Base-by-base conservation (phyloP, 768 basidiomycete species). In the Sistotremastrum suecicum region DNA sequence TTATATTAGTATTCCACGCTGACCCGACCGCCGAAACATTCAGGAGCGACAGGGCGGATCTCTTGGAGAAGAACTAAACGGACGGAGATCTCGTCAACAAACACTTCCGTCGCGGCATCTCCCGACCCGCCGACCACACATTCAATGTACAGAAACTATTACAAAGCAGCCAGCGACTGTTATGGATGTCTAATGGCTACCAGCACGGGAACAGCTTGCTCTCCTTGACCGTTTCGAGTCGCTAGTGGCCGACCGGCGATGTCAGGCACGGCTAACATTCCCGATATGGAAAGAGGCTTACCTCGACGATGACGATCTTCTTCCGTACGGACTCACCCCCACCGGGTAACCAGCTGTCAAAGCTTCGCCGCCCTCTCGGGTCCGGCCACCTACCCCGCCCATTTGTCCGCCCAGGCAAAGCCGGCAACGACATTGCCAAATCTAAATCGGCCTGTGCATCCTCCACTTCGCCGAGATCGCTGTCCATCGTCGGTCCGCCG, bases 121-220 rank as follows among this genome's bases (percentile, higher is more conserved):
- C 20, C 20, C 20, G 20, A 20, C 20, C 20, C 20, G 20, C 20
- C 20, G 20, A 20, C 20, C 20, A 20, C 20, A 20, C 20, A 20
- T 20, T 20, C 20, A 20, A 20, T 20, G 20, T 20, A 20, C 20
- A 20, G 20, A 20, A 20, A 20, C 20, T 20, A 20, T 20, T 20
- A 20, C 20, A 20, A 20, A 20, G 20, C 20, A 20, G 20, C 20
- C 20, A 20, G 20, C 20, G 20, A 20, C 20, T 20, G 20, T 20
- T 20, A 20, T 20, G 20, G 20, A 20, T 20, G 20, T 20, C 20
- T 20, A 31, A 42, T 37, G 11, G 45, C 56, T 57, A 83, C 79
- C 81, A 88, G 55, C 82, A 84, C 44, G 76, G 72, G 50, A 83
- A 75, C 46, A 88, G 60, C 3, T 85, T 81, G 50, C 71, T 78